Evolutionary conservation across 768 basidiomycete species (phyloP).

Genomic region (Tylopilus intermedius): DNA sequence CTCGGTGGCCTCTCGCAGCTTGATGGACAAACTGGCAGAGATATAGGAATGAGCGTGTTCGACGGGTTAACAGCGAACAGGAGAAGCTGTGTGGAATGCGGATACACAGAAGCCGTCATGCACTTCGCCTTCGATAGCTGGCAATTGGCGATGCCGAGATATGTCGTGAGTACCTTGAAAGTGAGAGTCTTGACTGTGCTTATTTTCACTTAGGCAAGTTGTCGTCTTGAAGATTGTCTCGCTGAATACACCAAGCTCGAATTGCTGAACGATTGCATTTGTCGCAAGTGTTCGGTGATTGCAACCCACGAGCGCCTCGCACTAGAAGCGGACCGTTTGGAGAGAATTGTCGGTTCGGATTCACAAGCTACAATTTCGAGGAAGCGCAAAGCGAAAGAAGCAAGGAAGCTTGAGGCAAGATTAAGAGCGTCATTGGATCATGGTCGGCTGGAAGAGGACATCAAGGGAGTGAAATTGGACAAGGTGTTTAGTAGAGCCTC

Average conservation of each 20-base stretch:
- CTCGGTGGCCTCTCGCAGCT: conserved; percentile 49
- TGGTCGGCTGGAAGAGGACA: conserved; percentile 77
- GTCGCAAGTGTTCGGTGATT: conserved; percentile 83
- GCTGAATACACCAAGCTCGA: conserved; percentile 88
- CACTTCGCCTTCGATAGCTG: conserved; percentile 85
- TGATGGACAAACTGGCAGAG: conserved; percentile 23
- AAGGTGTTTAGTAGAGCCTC: conserved; percentile 69
- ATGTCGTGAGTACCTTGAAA: conserved; percentile 43
- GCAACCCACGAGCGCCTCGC: conserved; percentile 66
- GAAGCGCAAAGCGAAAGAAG: conserved; percentile 72
- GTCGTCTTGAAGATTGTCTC: conserved; percentile 76
- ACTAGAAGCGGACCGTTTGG: conserved; percentile 57
- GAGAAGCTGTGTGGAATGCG: conserved; percentile 82
- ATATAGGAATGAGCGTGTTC: conserved; percentile 67
- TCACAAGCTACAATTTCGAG: conserved; percentile 58
- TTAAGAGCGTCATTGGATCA: conserved; percentile 64
- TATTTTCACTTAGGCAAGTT: conserved; percentile 44
- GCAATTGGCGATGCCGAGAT: conserved; percentile 70
- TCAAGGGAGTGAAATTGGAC: conserved; percentile 77
- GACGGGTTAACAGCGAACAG: conserved; percentile 89
- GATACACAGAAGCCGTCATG: conserved; percentile 92
- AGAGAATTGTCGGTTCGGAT: conserved; percentile 29
- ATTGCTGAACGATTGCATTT: conserved; percentile 84
- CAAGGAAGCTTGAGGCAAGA: conserved; percentile 55
- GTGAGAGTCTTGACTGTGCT: conserved; percentile 7